Conservation (phyloP, 495 filamentous ascomycete species). For the Pseudomonodictys pantanalensis region DNA sequence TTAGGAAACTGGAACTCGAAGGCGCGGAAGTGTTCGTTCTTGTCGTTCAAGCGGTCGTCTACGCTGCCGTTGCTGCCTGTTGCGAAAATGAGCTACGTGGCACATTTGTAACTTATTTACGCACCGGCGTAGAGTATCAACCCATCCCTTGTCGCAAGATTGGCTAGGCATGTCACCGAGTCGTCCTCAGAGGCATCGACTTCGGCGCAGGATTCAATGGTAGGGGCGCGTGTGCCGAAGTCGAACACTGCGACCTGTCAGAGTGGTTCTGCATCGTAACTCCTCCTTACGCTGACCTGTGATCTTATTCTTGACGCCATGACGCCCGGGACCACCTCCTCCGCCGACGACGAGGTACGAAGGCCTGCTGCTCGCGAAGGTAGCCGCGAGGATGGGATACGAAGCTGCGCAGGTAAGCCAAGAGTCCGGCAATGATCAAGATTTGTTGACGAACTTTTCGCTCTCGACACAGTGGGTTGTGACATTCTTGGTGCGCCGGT, state of each 20-base stretch:
- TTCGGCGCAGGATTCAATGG: constrained; percentile 62
- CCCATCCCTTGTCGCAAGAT: constrained; percentile 50
- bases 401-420: constrained; percentile 65
- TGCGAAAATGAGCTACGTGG: constrained; percentile 44
- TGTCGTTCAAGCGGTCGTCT: constrained; percentile 64
- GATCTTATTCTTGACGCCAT: background rate
- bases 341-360: constrained; percentile 79
- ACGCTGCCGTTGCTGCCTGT: constrained; percentile 79
- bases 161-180: constrained; percentile 78
- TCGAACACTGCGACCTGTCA: constrained; percentile 80
- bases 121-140: constrained; percentile 40
- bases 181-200: constrained; percentile 83
- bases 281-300: constrained; percentile 46
- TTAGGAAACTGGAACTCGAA: constrained; percentile 60
- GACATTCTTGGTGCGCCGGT: no score
- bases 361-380: constrained; percentile 80
- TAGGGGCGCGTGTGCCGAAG: constrained; percentile 55
- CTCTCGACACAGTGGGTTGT: constrained; percentile 3
- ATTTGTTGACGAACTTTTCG: background rate
- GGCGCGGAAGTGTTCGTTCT: constrained; percentile 85
- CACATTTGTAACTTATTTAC: no score
- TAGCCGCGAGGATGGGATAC: constrained; percentile 86
- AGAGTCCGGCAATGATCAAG: constrained; percentile 2
- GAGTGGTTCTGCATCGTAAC: constrained; percentile 87
- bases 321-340: constrained; percentile 62